Evolutionary conservation across 2,329 filamentous ascomycete species (phyloP).

Genomic region (Pestalotiopsis sp.): DNA sequence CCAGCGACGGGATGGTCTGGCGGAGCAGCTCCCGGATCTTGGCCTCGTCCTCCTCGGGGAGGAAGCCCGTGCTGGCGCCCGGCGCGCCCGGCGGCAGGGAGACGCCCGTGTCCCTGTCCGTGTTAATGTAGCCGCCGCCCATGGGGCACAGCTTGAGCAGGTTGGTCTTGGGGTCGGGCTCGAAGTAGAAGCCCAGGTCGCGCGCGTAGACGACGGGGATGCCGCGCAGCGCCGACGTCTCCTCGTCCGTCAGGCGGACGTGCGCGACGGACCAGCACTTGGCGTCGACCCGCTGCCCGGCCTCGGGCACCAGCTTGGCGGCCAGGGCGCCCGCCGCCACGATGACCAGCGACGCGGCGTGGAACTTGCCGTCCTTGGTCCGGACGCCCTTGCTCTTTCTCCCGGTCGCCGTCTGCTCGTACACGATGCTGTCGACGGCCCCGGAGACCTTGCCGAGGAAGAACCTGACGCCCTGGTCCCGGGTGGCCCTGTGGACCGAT

Average conservation of each 20-base stretch:
- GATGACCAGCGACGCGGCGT: conserved; percentile 45
- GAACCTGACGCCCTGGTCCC: conserved; percentile 34
- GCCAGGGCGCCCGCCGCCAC: conserved; percentile 55
- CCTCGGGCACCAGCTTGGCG: conserved; percentile 48
- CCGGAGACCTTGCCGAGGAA: conserved; percentile 42
- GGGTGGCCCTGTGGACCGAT: conserved; percentile 46
- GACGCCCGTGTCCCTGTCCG: conserved; percentile 13
- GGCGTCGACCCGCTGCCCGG: conserved; percentile 54
- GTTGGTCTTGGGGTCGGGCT: conserved; percentile 61
- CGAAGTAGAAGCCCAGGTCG: conserved; percentile 68
- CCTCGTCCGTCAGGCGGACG: conserved; percentile 56
- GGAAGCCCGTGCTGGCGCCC: conserved; percentile 38
- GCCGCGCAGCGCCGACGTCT: conserved; percentile 55
- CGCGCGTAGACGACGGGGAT: conserved; percentile 65
- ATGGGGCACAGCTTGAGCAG: conserved; percentile 64
- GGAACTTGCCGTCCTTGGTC: conserved; percentile 26
- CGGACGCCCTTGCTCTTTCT: conserved; percentile 26
- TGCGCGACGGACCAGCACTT: conserved; percentile 64
- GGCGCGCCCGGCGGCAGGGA: conserved; percentile 1
- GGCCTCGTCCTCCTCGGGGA: conserved; percentile 56
- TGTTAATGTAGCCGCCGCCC: conserved; percentile 59
- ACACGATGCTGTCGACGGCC: conserved; percentile 41
- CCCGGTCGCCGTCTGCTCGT: conserved; percentile 18
- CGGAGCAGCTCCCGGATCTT: conserved; percentile 40
- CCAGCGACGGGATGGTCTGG: conserved; percentile 26